Percentiles rank a stretch among this genome's conserved stretches.
phyloP scores from a whole-genome alignment of 192 early-diverging fungal genomes.

The Coemansia sp. region DNA sequence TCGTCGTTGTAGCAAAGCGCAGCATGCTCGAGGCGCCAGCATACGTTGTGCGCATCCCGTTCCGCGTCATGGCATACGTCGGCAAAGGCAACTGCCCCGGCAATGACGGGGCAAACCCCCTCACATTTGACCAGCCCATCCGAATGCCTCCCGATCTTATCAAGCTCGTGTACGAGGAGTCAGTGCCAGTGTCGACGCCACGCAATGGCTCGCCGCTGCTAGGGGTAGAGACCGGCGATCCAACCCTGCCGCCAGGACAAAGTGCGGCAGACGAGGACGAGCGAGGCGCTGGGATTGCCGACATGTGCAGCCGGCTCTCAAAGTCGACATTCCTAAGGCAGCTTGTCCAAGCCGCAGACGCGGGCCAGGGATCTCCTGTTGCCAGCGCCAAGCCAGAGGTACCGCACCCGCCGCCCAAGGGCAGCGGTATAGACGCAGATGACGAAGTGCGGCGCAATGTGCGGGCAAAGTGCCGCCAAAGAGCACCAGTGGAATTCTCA shows the following conservation, averaged over 20 bases:
- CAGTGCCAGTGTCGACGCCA: slow-evolving; percentile 17
- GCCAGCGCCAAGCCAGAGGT: not conserved
- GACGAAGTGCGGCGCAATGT: slow-evolving; percentile 9
- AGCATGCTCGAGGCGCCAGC: slow-evolving; percentile 37
- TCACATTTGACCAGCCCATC: slow-evolving; percentile 23
- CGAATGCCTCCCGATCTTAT: slow-evolving; percentile 23
- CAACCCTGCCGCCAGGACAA: not conserved
- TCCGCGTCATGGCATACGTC: slow-evolving; percentile 32
- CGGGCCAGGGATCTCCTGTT: not conserved
- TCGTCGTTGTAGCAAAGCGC: slow-evolving; percentile 41
- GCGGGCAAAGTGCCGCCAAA: slow-evolving; percentile 13
- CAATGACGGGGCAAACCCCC: not conserved
- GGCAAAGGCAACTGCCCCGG: not conserved
- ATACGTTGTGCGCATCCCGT: slow-evolving; percentile 34
- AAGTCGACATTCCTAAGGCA: slow-evolving; percentile 18
- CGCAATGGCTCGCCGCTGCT: slow-evolving; percentile 28
- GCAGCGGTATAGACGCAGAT: not conserved
- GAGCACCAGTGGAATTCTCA: slow-evolving; percentile 40
- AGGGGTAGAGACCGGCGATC: not conserved
- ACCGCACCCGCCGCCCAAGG: not conserved
- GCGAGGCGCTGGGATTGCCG: not conserved
- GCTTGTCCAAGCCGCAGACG: slow-evolving; percentile 5
- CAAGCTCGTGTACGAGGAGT: slow-evolving; percentile 24
- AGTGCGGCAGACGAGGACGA: not conserved
- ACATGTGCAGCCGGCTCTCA: slow-evolving; percentile 8